These are phyloP conservation scores for Abrus pulchellus DNA, from an alignment of 306 rosid genomes.

Conservation along the genomic window DNA sequence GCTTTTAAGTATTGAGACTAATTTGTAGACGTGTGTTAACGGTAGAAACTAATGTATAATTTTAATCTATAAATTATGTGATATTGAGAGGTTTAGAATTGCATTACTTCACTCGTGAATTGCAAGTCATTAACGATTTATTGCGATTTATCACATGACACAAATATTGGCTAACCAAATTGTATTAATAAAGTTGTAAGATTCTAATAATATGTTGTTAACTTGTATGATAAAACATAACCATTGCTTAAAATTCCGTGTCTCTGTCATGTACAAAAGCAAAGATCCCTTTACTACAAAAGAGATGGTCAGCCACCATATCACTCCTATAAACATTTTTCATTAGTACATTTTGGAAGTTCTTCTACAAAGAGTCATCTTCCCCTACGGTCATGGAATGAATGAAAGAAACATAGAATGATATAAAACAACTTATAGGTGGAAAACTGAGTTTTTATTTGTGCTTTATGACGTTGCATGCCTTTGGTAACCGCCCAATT, in stretches of 20 bases:
- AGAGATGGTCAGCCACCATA: conserved; percentile 30
- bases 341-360: conserved; percentile 9
- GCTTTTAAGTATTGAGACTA: no score
- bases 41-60: no score
- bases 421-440: conserved; percentile 12
- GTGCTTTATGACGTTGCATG: conserved; percentile 35
- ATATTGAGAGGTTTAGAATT: no score
- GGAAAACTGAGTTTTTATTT: conserved; percentile 35
- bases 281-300: conserved; percentile 22
- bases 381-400: conserved; percentile 24
- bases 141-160: neutral
- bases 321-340: conserved; percentile 14
- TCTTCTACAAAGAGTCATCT: conserved; percentile 28
- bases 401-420: conserved; percentile 34
- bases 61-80: no score
- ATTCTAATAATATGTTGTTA: neutral
- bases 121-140: no score
- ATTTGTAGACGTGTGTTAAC: no score
- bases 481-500: conserved; percentile 22
- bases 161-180: neutral
- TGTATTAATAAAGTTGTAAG: neutral
- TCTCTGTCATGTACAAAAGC: conserved; percentile 34
- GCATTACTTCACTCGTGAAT: no score
- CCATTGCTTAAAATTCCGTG: conserved; percentile 14
- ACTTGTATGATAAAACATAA: neutral